phyloP scores from a whole-genome alignment of 1,284 basidiomycete species.

The Puccinia novopanici region DNA sequence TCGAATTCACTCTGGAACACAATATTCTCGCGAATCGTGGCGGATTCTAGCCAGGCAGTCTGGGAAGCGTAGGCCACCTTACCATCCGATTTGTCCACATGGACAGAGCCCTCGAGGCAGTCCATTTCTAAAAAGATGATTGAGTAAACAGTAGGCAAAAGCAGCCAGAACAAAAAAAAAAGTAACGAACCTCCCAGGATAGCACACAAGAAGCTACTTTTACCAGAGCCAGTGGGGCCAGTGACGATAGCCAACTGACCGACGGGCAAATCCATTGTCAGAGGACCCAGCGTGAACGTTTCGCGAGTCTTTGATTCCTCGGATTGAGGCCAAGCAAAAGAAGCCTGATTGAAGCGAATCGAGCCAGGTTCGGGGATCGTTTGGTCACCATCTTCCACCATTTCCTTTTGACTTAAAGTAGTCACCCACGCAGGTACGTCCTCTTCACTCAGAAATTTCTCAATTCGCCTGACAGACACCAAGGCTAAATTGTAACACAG shows the following conservation, averaged over 20 bases:
- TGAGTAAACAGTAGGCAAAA: background rate
- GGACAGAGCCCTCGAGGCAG: constrained; percentile 41
- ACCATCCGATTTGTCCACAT: constrained; percentile 42
- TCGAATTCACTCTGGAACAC: constrained; percentile 44
- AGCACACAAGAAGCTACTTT: constrained; percentile 47
- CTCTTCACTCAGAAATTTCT: constrained; percentile 46
- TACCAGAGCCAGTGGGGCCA: constrained; percentile 50
- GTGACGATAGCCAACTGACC: constrained; percentile 45
- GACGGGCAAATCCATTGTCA: constrained; percentile 31
- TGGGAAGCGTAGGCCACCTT: constrained; percentile 45
- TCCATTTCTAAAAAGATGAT: constrained; percentile 37
- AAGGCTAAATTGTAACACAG: constrained; percentile 58
- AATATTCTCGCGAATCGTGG: constrained; percentile 48
- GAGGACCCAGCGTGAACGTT: constrained; percentile 34
- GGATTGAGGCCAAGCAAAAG: constrained; percentile 64
- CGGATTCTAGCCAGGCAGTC: constrained; percentile 48
- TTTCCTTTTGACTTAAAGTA: constrained; percentile 23
- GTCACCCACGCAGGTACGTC: constrained; percentile 49
- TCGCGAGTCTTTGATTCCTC: constrained; percentile 23
- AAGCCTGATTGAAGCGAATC: constrained; percentile 54
- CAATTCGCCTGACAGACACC: constrained; percentile 47
- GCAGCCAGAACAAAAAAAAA: background rate
- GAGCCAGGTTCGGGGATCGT: constrained; percentile 30
- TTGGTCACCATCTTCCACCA: background rate
- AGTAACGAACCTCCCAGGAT: constrained; percentile 40